phyloP scores from a whole-genome alignment of 2,329 filamentous ascomycete species.

The Mycocentrospora acerina region DNA sequence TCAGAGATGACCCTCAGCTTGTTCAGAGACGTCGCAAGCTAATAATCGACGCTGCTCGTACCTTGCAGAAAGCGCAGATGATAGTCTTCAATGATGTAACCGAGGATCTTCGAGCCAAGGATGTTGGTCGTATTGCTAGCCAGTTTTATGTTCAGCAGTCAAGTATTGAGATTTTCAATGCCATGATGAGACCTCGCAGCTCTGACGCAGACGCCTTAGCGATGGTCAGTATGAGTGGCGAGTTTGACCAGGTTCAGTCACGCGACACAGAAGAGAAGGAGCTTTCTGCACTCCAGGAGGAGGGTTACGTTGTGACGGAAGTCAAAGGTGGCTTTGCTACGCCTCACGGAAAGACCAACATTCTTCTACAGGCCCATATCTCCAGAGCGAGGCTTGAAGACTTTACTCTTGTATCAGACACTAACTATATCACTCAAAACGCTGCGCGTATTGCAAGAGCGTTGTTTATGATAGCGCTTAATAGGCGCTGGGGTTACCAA shows the following conservation, averaged over 20 bases:
- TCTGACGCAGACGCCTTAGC: conserved; percentile 90
- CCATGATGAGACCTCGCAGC: conserved; percentile 82
- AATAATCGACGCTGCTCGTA: conserved; percentile 83
- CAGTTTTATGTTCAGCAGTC: conserved; percentile 95
- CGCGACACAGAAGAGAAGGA: conserved; percentile 89
- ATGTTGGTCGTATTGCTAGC: conserved; percentile 93
- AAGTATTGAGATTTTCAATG: conserved; percentile 94
- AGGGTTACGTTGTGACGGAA: conserved; percentile 69
- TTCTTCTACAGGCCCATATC: conserved; percentile 91
- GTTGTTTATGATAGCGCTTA: conserved; percentile 95
- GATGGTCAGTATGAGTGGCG: conserved; percentile 97
- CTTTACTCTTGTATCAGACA: conserved; percentile 89
- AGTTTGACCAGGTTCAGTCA: conserved; percentile 96
- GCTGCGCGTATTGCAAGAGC: conserved; percentile 91
- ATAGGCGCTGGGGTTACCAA: conserved; percentile 92
- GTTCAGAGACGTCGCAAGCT: conserved; percentile 83
- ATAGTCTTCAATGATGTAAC: conserved; percentile 97
- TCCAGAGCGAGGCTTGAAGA: conserved; percentile 85
- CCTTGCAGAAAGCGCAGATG: conserved; percentile 93
- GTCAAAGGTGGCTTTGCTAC: conserved; percentile 68
- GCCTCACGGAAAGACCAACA: conserved; percentile 91
- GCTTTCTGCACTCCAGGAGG: conserved; percentile 70
- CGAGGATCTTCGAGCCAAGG: conserved; percentile 89
- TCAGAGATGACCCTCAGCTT: conserved; percentile 81
- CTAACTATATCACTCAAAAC: conserved; percentile 94